Percentiles rank a stretch among this genome's conserved stretches.
phyloP scores from a whole-genome alignment of 2,329 filamentous ascomycete genomes.

The Fusarium transvaalense region DNA sequence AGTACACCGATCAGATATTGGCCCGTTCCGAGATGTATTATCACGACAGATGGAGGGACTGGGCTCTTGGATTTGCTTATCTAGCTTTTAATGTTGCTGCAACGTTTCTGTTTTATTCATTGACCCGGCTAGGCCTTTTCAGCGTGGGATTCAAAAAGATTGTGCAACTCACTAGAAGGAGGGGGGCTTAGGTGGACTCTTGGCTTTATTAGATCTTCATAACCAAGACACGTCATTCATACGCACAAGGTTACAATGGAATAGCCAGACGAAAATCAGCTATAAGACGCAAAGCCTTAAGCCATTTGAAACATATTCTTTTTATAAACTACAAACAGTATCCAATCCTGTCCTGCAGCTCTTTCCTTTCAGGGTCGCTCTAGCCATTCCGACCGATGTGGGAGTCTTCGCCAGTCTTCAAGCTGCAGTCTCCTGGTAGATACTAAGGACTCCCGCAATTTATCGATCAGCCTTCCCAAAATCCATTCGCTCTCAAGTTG shows the following conservation, averaged over 20 bases:
- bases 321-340: no score
- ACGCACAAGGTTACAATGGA: no score
- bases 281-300: no score
- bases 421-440: neutral
- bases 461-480: neutral
- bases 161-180: neutral
- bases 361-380: neutral
- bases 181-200: neutral
- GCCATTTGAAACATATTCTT: no score
- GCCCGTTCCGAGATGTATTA: conserved; percentile 10
- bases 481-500: conserved; percentile 1
- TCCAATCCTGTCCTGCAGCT: no score
- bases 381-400: neutral
- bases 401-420: neutral
- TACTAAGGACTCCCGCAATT: neutral
- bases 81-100: conserved; percentile 1
- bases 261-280: no score
- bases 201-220: no score
- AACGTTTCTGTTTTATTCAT: neutral
- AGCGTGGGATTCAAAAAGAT: neutral
- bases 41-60: conserved; percentile 5
- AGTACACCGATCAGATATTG: conserved; percentile 1
- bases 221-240: no score
- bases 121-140: neutral
- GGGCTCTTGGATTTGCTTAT: conserved; percentile 6